These are phyloP conservation scores for Grammothele lineata DNA, from an alignment of 768 basidiomycete species.

Conservation along the genomic window DNA sequence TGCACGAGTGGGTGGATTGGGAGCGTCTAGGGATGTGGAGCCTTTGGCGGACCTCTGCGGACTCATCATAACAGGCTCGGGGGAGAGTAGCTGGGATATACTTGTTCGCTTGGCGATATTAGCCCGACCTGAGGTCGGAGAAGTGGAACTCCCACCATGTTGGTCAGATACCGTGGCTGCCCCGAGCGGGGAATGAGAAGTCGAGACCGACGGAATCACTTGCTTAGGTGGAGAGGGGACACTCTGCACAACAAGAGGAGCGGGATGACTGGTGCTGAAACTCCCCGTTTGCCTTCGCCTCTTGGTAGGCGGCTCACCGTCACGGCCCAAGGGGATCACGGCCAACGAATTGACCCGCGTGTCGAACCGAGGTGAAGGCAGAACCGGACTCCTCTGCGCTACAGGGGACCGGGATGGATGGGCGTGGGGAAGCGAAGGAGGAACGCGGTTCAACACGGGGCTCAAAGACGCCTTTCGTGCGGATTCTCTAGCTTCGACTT, in stretches of 20 bases:
- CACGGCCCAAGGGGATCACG: slow-evolving; percentile 6
- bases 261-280: neutral
- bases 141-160: too few species aligned
- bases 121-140: neutral
- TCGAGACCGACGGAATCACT: too few species aligned
- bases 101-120: neutral
- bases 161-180: too few species aligned
- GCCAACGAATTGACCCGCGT: slow-evolving; percentile 11
- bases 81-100: slow-evolving; percentile 4
- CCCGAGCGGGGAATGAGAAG: too few species aligned
- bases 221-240: too few species aligned
- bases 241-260: too few species aligned
- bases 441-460: slow-evolving; percentile 12
- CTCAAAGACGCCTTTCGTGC: slow-evolving; percentile 13
- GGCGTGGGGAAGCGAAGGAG: slow-evolving; percentile 4
- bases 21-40: too few species aligned
- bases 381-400: slow-evolving; percentile 4
- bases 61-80: too few species aligned
- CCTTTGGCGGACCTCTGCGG: too few species aligned
- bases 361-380: slow-evolving; percentile 10
- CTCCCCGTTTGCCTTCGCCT: slow-evolving; percentile 18
- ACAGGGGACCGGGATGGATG: slow-evolving; percentile 7
- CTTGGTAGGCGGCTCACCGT: slow-evolving; percentile 19
- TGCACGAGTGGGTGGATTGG: too few species aligned
- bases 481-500: slow-evolving; percentile 2